These are phyloP conservation scores for Diaporthe caulivora DNA, from an alignment of 2,329 filamentous ascomycete species.

Conservation along the genomic window DNA sequence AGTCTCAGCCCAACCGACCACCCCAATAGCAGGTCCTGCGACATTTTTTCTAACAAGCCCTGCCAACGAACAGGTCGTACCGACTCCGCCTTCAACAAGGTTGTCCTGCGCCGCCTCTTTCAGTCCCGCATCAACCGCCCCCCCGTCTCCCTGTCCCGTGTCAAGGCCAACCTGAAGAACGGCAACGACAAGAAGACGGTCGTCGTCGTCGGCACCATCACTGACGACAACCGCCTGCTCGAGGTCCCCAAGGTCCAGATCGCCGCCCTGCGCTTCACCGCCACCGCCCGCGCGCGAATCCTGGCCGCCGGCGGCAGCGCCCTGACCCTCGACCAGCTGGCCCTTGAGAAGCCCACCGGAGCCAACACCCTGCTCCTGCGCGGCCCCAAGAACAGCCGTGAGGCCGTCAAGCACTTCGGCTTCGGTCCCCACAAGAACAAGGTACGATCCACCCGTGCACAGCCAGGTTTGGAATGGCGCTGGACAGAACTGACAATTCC, in stretches of 20 bases:
- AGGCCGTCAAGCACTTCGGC: constrained; percentile 99
- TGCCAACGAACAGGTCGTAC: constrained; percentile 78
- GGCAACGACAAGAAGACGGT: constrained; percentile 82
- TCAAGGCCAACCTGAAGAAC: constrained; percentile 78
- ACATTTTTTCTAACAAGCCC: neutral
- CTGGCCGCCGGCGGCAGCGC: constrained; percentile 93
- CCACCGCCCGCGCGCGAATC: constrained; percentile 94
- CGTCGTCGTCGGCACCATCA: constrained; percentile 94
- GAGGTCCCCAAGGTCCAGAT: constrained; percentile 92
- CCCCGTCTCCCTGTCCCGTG: constrained; percentile 93
- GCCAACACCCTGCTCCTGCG: constrained; percentile 97
- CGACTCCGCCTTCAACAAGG: constrained; percentile 98
- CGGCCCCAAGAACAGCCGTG: constrained; percentile 97
- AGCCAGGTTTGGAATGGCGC: no score
- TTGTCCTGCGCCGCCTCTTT: constrained; percentile 95
- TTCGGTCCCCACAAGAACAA: constrained; percentile 98
- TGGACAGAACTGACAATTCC: constrained; percentile 48
- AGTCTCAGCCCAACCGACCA: constrained; percentile 54
- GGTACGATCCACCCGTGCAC: constrained; percentile 64
- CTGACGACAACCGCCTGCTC: constrained; percentile 96
- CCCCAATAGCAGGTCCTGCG: neutral
- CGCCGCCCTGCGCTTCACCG: constrained; percentile 96
- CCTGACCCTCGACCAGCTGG: constrained; percentile 97
- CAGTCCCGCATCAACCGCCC: constrained; percentile 99
- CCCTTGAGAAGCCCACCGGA: constrained; percentile 93